These are phyloP conservation scores for Trichoderma guizhouense DNA, from an alignment of 2,329 filamentous ascomycete species.

Conservation along the genomic window DNA sequence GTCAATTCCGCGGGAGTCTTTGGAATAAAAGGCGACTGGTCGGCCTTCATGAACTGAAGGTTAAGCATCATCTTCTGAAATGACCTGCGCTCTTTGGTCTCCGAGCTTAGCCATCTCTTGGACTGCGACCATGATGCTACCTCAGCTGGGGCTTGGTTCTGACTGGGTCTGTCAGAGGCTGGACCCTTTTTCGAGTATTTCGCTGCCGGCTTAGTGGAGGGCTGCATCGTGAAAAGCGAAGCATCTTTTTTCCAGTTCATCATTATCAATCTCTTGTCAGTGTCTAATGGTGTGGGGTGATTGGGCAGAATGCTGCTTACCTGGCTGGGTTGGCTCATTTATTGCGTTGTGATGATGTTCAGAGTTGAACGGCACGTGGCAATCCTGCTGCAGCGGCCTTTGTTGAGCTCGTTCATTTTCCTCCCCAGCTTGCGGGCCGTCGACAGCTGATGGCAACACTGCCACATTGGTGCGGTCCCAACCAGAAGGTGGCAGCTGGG, in stretches of 20 bases:
- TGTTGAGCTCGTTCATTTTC: not conserved
- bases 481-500: not conserved
- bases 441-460: not conserved
- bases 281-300: not conserved
- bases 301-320: not conserved
- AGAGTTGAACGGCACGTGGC: not conserved
- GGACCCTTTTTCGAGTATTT: not conserved
- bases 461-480: not conserved
- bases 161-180: not conserved
- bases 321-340: not conserved
- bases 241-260: not conserved
- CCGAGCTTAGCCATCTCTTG: constrained; percentile 38
- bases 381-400: not conserved
- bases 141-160: constrained; percentile 15
- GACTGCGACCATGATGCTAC: constrained; percentile 38
- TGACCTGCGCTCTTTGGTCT: constrained; percentile 31
- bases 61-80: constrained; percentile 38
- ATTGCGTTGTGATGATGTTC: not conserved
- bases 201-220: not conserved
- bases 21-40: constrained; percentile 38
- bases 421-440: not conserved
- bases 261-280: not conserved
- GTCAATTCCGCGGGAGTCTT: constrained; percentile 34
- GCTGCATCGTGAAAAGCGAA: not conserved
- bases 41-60: constrained; percentile 35